Evolutionary conservation across 1,284 basidiomycete genomes (phyloP).

Genomic region (Flammula alnicola): DNA sequence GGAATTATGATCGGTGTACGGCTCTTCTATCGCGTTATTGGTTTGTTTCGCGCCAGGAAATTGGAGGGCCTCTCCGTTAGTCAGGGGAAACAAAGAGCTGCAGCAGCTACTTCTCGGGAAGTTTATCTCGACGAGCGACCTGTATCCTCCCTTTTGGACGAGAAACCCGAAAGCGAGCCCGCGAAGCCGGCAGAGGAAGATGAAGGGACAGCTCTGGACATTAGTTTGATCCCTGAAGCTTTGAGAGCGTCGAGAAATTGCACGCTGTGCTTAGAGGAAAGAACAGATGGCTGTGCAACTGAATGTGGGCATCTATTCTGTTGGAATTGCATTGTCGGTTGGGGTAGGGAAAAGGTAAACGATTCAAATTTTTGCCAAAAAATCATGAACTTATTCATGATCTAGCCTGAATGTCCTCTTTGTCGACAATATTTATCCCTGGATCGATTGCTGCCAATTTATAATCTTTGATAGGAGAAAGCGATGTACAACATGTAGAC

Average conservation of each 20-base stretch:
- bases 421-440: conserved; percentile 83
- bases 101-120: conserved; percentile 34
- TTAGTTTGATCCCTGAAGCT: conserved; percentile 53
- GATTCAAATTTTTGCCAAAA: conserved; percentile 7
- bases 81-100: conserved; percentile 16
- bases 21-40: conserved; percentile 66
- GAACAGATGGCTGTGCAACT: conserved; percentile 82
- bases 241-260: conserved; percentile 74
- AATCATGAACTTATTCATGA: conserved; percentile 47
- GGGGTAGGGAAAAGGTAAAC: conserved; percentile 86
- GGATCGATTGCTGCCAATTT: conserved; percentile 77
- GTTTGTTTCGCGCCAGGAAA: conserved; percentile 39
- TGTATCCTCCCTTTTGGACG: conserved; percentile 64
- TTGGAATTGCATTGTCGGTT: conserved; percentile 89
- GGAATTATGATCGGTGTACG: conserved; percentile 78
- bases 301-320: conserved; percentile 96
- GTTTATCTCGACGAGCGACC: conserved; percentile 68
- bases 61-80: conserved; percentile 3
- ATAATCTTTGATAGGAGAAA: conserved; percentile 84
- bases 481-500: conserved; percentile 13
- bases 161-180: conserved; percentile 55
- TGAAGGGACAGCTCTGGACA: conserved; percentile 64
- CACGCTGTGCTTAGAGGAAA: conserved; percentile 85
- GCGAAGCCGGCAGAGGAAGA: conserved; percentile 69
- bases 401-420: conserved; percentile 83